Percentiles rank a stretch among this genome's conserved stretches.
Conservation (phyloP, 495 filamentous ascomycete species). For the Penicillium atrosanguineum region DNA sequence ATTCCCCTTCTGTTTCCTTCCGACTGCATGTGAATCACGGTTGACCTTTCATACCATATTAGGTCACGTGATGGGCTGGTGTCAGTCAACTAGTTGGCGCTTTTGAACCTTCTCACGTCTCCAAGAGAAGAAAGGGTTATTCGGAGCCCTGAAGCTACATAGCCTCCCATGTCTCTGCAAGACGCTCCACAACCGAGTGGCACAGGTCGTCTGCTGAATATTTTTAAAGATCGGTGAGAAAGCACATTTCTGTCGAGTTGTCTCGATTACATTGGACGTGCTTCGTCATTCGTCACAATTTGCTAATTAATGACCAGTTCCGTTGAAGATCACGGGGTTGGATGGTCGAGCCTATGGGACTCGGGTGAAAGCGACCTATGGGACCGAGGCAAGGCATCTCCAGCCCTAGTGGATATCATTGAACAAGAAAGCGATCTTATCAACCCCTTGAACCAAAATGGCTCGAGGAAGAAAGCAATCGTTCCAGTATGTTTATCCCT, state of each 20-base stretch:
- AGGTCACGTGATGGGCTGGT: no score
- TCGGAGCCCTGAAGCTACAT: background rate
- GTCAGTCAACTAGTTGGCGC: no score
- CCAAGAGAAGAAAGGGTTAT: background rate
- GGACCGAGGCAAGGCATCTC: constrained; percentile 43
- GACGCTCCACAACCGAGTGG: background rate
- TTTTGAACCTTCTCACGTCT: background rate
- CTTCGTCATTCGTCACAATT: no score
- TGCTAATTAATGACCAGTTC: background rate
- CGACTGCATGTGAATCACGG: no score
- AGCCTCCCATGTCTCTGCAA: background rate
- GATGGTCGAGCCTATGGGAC: constrained; percentile 44
- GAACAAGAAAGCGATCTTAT: constrained; percentile 28
- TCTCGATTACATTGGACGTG: no score
- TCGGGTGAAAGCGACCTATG: constrained; percentile 32
- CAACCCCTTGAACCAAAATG: constrained; percentile 12
- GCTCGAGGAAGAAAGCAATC: constrained; percentile 33
- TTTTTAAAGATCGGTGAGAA: constrained; percentile 9
- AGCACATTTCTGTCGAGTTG: background rate
- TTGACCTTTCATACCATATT: no score
- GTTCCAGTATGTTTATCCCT: constrained; percentile 30
- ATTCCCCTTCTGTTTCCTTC: no score
- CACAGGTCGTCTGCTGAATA: constrained; percentile 7
- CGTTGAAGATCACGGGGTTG: constrained; percentile 18
- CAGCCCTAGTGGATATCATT: constrained; percentile 41